Conservation (phyloP, 2,329 filamentous ascomycete genomes). For the Aotearoamyces nothofagi region DNA sequence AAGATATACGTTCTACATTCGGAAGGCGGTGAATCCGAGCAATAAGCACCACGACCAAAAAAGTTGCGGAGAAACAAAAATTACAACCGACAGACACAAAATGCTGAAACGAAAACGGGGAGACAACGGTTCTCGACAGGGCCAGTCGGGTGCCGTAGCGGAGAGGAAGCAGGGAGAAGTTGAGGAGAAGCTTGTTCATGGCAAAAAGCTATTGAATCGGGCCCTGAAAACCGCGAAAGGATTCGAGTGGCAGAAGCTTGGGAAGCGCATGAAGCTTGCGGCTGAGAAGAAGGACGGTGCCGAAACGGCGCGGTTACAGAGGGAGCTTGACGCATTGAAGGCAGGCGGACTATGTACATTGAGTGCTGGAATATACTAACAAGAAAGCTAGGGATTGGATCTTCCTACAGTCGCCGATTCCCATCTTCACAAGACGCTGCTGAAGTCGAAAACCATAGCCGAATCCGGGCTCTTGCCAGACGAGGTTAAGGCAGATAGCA, state of each 20-base stretch:
- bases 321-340: constrained; percentile 38
- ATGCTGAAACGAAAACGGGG: constrained; percentile 46
- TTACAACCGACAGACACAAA: constrained; percentile 2
- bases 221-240: constrained; percentile 60
- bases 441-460: constrained; percentile 32
- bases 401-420: constrained; percentile 26
- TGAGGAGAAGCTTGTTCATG: constrained; percentile 34
- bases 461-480: constrained; percentile 27
- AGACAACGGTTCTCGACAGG: constrained; percentile 15
- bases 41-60: neutral
- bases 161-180: constrained; percentile 19
- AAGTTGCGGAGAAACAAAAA: neutral
- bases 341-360: constrained; percentile 9
- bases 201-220: constrained; percentile 43
- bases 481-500: constrained; percentile 18
- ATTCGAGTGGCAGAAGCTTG: constrained; percentile 62
- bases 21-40: neutral
- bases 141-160: constrained; percentile 17
- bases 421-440: constrained; percentile 32
- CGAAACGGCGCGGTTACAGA: constrained; percentile 44
- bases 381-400: constrained; percentile 24
- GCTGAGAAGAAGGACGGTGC: constrained; percentile 27
- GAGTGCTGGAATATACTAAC: constrained; percentile 1
- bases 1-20: neutral
- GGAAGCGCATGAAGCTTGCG: constrained; percentile 39